Evolutionary conservation across 2,329 filamentous ascomycete genomes (phyloP), one percentile per base, ranked within the genome.

Genomic region (Penicillium fuscoglaucum): DNA sequence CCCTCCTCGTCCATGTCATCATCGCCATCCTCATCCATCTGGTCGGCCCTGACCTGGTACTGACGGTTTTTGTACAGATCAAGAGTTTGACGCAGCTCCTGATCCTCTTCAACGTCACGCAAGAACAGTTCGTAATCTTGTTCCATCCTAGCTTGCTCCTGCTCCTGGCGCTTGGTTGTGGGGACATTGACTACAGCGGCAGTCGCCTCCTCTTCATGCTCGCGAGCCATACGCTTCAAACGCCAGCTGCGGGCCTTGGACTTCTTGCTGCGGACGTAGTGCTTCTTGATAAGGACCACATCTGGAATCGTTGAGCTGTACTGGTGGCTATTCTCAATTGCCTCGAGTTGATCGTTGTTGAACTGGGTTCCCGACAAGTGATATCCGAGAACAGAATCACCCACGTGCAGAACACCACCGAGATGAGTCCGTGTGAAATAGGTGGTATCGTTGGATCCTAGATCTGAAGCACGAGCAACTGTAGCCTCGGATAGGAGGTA

Each of bases 41-140:
- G 73, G 10, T 57, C 40, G 6, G 24, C 9, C 12, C 17, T 68
- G 70, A 80, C 76, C 68, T 83, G 80, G 82, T 77, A 37, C n/a
- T 57, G 49, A 19, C 78, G 63, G 45, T 58, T 78, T 72, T 93
- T 96, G 80, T 96, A 99, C 68, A 99, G 75, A 46, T 91, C 90
- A 72, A 99, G 80, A 1, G 91, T 92, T 44, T 87, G 84, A 55
- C 95, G 84, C 66, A 97, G 82, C 71, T 99, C 95, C 52, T 90
- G 84, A 74, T 99, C 95, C 73, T 98, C 93, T 78, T 99, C 96
- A 12, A 99, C 91, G 75, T 99, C 95, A 46, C 90, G 88, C 81
- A 99, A 80, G 86, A 99, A 99, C 85, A 93, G 86, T 80, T 99
- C 95, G 78, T 96, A 99, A 77, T 99, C 95, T 65, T 88, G 85